These are phyloP conservation scores for Pestalotiopsis sp. DNA, from an alignment of 2,329 filamentous ascomycete species.

Conservation along the genomic window DNA sequence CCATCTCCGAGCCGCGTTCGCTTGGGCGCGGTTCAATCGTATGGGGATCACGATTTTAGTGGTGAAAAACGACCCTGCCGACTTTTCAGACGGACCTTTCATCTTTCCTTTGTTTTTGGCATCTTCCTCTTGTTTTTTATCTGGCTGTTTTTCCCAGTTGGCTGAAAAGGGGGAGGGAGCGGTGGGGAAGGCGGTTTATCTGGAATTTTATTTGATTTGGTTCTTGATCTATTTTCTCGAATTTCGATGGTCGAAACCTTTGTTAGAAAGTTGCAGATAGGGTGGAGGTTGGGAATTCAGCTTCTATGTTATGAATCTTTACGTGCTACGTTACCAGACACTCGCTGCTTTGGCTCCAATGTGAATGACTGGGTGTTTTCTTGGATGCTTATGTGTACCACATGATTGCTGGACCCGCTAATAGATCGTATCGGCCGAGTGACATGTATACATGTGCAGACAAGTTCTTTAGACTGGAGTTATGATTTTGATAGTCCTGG, in stretches of 20 bases:
- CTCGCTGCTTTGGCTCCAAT: not conserved
- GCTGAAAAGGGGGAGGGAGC: not conserved
- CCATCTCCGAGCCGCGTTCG: not conserved
- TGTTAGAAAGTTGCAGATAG: not conserved
- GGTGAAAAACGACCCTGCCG: slow-evolving; percentile 6
- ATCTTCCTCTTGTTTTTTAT: not conserved
- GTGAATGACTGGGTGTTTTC: too few relatives aligned
- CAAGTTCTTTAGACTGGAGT: too few relatives aligned
- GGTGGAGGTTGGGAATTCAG: not conserved
- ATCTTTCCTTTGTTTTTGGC: slow-evolving; percentile 11
- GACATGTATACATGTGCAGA: too few relatives aligned
- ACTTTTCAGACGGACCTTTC: slow-evolving; percentile 7
- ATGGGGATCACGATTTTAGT: slow-evolving; percentile 5
- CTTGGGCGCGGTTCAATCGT: not conserved
- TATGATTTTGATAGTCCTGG: too few relatives aligned
- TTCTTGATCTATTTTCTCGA: slow-evolving; percentile 1
- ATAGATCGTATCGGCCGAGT: too few relatives aligned
- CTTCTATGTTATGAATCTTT: not conserved
- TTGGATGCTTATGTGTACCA: too few relatives aligned
- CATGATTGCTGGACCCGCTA: too few relatives aligned
- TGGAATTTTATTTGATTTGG: not conserved
- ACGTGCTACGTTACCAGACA: not conserved
- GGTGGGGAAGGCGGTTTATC: not conserved
- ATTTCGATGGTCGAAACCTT: not conserved
- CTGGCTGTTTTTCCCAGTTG: not conserved